Conservation (phyloP, 305 asterid species). For the Fraxinus nigra region DNA sequence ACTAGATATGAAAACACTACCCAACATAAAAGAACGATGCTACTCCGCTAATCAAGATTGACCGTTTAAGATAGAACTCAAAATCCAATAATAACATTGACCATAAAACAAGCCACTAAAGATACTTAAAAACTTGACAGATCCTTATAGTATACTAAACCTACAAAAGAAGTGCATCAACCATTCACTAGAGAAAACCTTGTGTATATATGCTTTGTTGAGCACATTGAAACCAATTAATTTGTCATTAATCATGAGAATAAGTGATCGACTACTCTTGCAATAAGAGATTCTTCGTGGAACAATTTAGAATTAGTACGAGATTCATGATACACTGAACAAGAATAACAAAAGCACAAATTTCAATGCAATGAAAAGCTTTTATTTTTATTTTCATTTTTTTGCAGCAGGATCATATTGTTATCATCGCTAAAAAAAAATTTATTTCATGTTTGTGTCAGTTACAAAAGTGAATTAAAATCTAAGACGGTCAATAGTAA, state of each 20-base stretch:
- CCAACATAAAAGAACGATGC: background rate
- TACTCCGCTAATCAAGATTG: background rate
- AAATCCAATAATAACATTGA: background rate
- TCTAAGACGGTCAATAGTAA: too few species aligned
- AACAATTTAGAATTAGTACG: background rate
- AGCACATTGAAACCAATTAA: background rate
- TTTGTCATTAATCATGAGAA: background rate
- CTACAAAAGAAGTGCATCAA: background rate
- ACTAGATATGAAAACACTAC: too few species aligned
- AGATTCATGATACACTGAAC: background rate
- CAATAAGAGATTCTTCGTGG: background rate
- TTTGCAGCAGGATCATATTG: too few species aligned
- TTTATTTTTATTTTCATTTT: too few species aligned
- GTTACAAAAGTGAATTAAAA: too few species aligned
- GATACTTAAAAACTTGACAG: background rate
- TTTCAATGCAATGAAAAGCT: background rate
- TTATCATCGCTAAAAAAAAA: too few species aligned
- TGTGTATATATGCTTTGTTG: background rate
- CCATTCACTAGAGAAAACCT: background rate
- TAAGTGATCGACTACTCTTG: background rate
- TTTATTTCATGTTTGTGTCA: too few species aligned
- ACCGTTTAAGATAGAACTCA: too few species aligned
- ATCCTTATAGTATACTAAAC: background rate
- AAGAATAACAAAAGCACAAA: background rate
- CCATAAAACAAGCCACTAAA: background rate